These are phyloP conservation scores for Xylariales sp. DNA, from an alignment of 2,329 filamentous ascomycete genomes.

Conservation along the genomic window DNA sequence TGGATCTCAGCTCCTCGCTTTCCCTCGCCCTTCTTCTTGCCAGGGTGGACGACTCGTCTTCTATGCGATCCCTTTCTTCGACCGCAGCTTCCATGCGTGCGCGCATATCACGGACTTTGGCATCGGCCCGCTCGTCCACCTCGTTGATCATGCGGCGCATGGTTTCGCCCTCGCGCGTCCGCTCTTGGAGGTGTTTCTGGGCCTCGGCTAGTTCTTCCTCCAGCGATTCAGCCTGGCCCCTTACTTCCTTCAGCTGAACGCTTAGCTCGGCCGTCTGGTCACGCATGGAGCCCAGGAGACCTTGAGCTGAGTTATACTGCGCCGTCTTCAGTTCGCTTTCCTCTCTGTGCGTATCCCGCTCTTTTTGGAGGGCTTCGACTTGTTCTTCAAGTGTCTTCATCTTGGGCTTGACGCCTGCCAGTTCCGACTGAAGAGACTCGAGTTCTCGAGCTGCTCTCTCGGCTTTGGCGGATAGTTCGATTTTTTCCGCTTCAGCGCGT, in stretches of 20 bases:
- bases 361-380: slow-evolving; percentile 60
- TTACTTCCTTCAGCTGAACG: slow-evolving; percentile 86
- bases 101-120: slow-evolving; percentile 81
- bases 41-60: slow-evolving; percentile 80
- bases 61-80: slow-evolving; percentile 89
- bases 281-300: slow-evolving; percentile 84
- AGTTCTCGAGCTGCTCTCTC: slow-evolving; percentile 71
- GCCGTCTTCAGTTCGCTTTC: slow-evolving; percentile 80
- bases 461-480: slow-evolving; percentile 67
- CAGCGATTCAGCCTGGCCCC: slow-evolving; percentile 74
- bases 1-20: slow-evolving; percentile 77
- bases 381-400: slow-evolving; percentile 70
- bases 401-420: slow-evolving; percentile 58
- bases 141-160: slow-evolving; percentile 88
- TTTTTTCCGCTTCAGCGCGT: slow-evolving; percentile 71
- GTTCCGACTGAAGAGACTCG: slow-evolving; percentile 66
- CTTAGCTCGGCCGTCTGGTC: slow-evolving; percentile 86
- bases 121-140: slow-evolving; percentile 77
- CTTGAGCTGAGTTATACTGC: slow-evolving; percentile 81
- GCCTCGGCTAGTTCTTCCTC: slow-evolving; percentile 91
- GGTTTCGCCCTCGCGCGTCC: slow-evolving; percentile 87
- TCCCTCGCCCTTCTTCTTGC: slow-evolving; percentile 75
- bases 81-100: slow-evolving; percentile 82
- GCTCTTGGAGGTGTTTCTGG: slow-evolving; percentile 78
- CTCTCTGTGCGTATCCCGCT: slow-evolving; percentile 65